Percentiles rank a stretch among this genome's conserved stretches.
These are phyloP conservation scores for Diaporthe helianthi DNA, from an alignment of 2,329 filamentous ascomycete genomes.

Conservation along the genomic window DNA sequence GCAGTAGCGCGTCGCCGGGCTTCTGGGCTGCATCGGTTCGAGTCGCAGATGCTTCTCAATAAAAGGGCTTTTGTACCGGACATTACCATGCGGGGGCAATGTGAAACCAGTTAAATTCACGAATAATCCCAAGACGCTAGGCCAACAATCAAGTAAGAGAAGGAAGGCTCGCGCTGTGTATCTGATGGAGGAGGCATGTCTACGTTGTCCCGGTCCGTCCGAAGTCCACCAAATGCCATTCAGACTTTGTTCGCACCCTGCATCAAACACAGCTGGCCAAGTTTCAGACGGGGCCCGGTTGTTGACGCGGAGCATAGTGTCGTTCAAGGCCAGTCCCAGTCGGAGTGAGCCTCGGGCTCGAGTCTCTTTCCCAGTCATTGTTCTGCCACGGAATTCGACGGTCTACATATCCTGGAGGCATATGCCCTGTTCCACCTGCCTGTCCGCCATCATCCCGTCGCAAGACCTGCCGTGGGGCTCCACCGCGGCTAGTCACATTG, in stretches of 20 bases:
- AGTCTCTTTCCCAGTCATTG: not conserved
- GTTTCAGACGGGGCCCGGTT: not conserved
- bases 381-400: not conserved
- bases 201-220: not conserved
- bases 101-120: no score
- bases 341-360: not conserved
- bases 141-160: not conserved
- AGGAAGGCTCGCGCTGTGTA: not conserved
- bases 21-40: not conserved
- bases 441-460: not conserved
- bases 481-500: not conserved
- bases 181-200: not conserved
- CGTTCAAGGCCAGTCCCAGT: not conserved
- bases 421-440: not conserved
- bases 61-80: not conserved
- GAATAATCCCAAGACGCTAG: not conserved
- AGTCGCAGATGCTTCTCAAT: not conserved
- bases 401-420: not conserved
- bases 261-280: no score
- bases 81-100: not conserved
- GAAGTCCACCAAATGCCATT: not conserved
- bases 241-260: not conserved
- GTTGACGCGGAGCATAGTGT: not conserved
- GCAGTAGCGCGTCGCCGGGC: slow-evolving; percentile 46
- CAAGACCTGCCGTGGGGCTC: not conserved